phyloP scores from a whole-genome alignment of 192 early-diverging fungal species.

The Globomyces pollinis-pini region DNA sequence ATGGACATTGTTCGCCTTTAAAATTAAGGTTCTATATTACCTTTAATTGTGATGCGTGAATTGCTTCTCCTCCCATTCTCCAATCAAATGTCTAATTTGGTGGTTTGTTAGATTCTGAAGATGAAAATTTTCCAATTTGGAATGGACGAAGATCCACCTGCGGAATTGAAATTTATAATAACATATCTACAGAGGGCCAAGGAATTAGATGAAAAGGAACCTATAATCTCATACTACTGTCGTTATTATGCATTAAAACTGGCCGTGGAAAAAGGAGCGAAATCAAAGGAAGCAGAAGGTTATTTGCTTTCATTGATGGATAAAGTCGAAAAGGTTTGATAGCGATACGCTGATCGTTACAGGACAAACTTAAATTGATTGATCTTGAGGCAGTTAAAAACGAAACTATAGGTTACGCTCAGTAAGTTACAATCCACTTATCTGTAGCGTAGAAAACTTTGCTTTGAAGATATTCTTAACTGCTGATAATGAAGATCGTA shows the following conservation, averaged over 20 bases:
- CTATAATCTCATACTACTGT: slow-evolving; percentile 92
- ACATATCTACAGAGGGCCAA: slow-evolving; percentile 76
- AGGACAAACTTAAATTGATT: slow-evolving; percentile 65
- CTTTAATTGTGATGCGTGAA: background rate
- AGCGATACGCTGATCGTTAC: slow-evolving; percentile 5
- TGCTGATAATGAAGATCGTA: slow-evolving; percentile 88
- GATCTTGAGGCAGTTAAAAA: slow-evolving; percentile 63
- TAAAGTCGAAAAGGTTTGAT: slow-evolving; percentile 76
- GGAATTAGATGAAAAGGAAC: slow-evolving; percentile 73
- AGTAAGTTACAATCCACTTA: too few species aligned
- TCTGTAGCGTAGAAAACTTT: slow-evolving; percentile 91
- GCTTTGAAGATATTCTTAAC: slow-evolving; percentile 79
- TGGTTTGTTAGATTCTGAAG: background rate
- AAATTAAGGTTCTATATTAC: background rate
- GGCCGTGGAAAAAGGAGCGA: slow-evolving; percentile 55
- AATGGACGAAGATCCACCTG: background rate
- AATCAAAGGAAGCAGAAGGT: slow-evolving; percentile 42
- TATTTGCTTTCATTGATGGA: slow-evolving; percentile 68
- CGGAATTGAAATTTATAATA: slow-evolving; percentile 45
- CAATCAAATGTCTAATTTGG: background rate
- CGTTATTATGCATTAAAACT: slow-evolving; percentile 77
- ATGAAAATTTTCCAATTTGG: background rate
- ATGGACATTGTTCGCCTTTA: background rate
- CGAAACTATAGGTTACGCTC: slow-evolving; percentile 67
- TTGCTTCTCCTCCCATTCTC: background rate